Evolutionary conservation across 108 stramenopile species (phyloP).

Genomic region (Nitzschia sp.): DNA sequence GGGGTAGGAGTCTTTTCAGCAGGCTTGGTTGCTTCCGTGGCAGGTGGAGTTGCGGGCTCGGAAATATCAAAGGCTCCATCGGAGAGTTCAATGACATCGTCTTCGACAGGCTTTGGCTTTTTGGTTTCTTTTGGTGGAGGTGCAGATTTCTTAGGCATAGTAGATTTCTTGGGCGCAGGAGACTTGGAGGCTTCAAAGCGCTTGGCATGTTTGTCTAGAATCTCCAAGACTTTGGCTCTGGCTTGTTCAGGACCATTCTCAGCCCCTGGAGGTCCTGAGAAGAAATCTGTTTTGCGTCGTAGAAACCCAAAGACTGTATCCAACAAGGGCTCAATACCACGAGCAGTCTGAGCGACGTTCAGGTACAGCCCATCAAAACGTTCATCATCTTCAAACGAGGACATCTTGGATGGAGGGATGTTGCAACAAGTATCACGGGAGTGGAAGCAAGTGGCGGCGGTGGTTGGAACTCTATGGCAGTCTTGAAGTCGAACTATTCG

Average conservation of each 20-base stretch:
- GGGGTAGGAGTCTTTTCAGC: neutral
- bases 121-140: slow-evolving; percentile 7
- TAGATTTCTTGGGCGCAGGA: slow-evolving; percentile 28
- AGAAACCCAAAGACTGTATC: slow-evolving; percentile 96
- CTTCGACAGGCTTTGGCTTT: slow-evolving; percentile 7
- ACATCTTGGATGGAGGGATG: neutral
- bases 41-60: slow-evolving; percentile 9
- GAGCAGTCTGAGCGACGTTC: slow-evolving; percentile 90
- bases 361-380: slow-evolving; percentile 97
- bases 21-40: neutral
- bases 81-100: slow-evolving; percentile 76
- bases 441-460: too few relatives aligned
- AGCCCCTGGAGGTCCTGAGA: slow-evolving; percentile 65
- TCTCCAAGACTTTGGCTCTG: slow-evolving; percentile 76
- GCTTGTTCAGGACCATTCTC: slow-evolving; percentile 43
- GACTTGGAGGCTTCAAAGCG: slow-evolving; percentile 46
- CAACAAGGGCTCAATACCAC: slow-evolving; percentile 96
- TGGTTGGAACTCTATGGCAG: too few relatives aligned
- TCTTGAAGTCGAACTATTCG: too few relatives aligned
- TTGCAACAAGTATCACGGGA: too few relatives aligned
- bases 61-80: slow-evolving; percentile 76
- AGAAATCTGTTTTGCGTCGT: slow-evolving; percentile 99
- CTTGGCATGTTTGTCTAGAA: slow-evolving; percentile 70
- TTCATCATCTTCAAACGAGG: slow-evolving; percentile 74
- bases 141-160: slow-evolving; percentile 2